Conservation (phyloP, 2,329 filamentous ascomycete genomes). For the Thyridium curvatum region DNA sequence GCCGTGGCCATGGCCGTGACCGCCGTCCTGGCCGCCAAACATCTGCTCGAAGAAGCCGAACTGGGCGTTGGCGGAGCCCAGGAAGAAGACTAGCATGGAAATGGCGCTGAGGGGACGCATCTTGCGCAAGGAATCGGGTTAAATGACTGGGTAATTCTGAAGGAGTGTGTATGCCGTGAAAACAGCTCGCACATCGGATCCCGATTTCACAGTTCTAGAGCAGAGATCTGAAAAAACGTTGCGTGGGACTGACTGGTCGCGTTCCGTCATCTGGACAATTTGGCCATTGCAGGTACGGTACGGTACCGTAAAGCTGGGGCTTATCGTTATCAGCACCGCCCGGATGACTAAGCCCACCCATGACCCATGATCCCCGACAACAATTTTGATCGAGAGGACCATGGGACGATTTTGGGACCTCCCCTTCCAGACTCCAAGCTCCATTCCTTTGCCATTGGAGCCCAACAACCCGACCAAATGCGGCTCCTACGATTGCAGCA, state of each 20-base stretch:
- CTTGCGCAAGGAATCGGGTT: conserved; percentile 9
- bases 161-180: too few species aligned
- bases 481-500: conserved; percentile 39
- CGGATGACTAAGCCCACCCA: conserved; percentile 2
- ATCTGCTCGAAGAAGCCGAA: conserved; percentile 99
- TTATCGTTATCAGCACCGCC: conserved; percentile 7
- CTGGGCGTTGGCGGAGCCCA: conserved; percentile 64
- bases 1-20: conserved; percentile 30
- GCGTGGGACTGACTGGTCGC: too few species aligned
- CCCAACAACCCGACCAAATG: conserved; percentile 23
- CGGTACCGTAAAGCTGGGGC: too few species aligned
- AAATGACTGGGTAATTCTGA: too few species aligned
- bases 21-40: conserved; percentile 61
- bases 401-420: neutral
- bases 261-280: too few species aligned
- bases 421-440: too few species aligned
- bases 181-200: too few species aligned
- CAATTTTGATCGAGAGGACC: neutral
- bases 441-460: conserved; percentile 1
- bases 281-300: too few species aligned
- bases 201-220: too few species aligned
- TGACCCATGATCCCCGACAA: neutral
- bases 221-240: too few species aligned
- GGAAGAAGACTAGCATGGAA: conserved; percentile 47
- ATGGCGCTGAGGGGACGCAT: conserved; percentile 23